A percentile compares a stretch with the other conserved stretches of the same genome.
phyloP scores from a whole-genome alignment of 345 rosid species.

The Firmiana major region DNA sequence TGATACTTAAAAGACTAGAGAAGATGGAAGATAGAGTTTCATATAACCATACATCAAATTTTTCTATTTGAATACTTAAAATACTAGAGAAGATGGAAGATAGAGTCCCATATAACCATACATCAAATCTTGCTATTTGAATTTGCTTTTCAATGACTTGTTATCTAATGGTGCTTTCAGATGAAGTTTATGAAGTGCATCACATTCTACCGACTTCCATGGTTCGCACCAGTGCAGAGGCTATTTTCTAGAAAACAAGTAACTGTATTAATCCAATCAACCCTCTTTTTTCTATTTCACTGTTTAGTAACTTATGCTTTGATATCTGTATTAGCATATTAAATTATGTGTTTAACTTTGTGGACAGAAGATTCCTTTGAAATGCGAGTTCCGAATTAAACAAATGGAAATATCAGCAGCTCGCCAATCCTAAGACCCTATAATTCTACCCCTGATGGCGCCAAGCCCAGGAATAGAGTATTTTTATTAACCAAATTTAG shows the following conservation, averaged over 20 bases:
- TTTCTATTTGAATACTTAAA: not conserved
- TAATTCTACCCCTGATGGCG: not conserved
- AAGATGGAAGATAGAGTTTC: not conserved
- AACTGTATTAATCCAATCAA: not conserved
- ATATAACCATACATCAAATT: not conserved
- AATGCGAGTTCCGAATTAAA: not conserved
- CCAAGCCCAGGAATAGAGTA: not conserved
- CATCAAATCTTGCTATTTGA: not conserved
- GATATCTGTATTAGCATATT: not conserved
- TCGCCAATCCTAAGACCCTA: not conserved
- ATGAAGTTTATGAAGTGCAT: not conserved
- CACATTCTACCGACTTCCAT: not conserved
- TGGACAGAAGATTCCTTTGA: not conserved
- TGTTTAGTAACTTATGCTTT: not conserved
- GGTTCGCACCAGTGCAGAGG: not conserved
- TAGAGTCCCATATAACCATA: not conserved
- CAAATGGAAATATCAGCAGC: not conserved
- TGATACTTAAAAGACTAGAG: not conserved
- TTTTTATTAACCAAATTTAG: not conserved
- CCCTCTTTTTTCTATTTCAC: not conserved
- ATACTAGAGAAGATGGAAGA: not conserved
- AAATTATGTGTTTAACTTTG: not conserved
- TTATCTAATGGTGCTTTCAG: not conserved
- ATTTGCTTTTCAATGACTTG: not conserved
- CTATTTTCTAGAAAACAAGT: not conserved